These are phyloP conservation scores for Poa pratensis DNA, from an alignment of 176 grass and related monocot genomes.

Conservation along the genomic window DNA sequence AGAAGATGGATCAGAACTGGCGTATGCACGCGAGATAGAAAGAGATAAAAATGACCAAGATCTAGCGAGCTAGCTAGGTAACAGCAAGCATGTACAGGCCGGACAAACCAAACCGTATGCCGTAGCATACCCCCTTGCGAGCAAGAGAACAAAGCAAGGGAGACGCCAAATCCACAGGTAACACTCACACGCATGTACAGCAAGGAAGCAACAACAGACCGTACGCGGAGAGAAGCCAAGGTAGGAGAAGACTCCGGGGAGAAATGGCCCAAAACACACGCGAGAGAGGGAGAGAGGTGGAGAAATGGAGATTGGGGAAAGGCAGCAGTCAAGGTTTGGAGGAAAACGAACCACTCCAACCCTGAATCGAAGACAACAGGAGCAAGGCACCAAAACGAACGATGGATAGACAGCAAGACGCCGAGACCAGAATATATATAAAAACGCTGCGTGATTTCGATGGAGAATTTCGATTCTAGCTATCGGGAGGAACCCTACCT, in stretches of 20 bases:
- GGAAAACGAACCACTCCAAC: conserved; percentile 22
- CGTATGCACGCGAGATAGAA: background rate
- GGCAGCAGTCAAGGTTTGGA: background rate
- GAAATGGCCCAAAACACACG: conserved; percentile 17
- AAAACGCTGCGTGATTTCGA: conserved; percentile 30
- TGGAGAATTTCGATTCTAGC: background rate
- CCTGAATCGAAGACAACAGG: conserved; percentile 33
- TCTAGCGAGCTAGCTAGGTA: conserved; percentile 12
- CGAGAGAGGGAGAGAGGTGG: background rate
- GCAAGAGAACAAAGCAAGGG: conserved; percentile 58
- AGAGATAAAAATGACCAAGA: conserved; percentile 41
- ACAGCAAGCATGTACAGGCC: background rate
- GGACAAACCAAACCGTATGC: conserved; percentile 33
- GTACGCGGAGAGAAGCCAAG: conserved; percentile 18
- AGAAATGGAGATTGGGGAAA: conserved; percentile 44
- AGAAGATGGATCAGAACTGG: background rate
- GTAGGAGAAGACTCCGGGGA: conserved; percentile 37
- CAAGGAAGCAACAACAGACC: conserved; percentile 21
- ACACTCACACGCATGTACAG: conserved; percentile 47
- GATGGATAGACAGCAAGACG: background rate
- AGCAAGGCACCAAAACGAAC: conserved; percentile 8
- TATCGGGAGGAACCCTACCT: conserved; percentile 37
- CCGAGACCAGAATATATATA: background rate
- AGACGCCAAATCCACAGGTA: conserved; percentile 52
- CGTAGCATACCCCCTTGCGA: background rate